Evolutionary conservation across 768 basidiomycete species (phyloP).

Genomic region (Peribolospora kevripleyi): DNA sequence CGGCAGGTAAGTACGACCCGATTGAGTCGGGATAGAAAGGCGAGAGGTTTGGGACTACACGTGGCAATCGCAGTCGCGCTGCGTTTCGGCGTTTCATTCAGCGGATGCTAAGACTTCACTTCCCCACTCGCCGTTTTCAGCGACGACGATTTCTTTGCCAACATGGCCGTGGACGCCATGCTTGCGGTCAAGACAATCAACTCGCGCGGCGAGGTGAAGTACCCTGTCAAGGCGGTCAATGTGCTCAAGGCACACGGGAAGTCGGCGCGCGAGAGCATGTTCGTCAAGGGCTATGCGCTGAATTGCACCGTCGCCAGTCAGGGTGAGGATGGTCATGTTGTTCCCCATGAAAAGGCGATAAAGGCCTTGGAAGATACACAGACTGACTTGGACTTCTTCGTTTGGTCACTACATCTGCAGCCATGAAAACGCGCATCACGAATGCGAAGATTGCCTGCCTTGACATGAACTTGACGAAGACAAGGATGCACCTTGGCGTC

Average conservation of each 20-base stretch:
- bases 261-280: constrained; percentile 81
- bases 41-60: not conserved
- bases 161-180: constrained; percentile 98
- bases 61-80: not conserved
- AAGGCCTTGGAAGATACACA: not conserved
- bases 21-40: constrained; percentile 17
- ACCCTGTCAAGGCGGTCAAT: constrained; percentile 97
- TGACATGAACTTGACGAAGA: constrained; percentile 89
- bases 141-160: constrained; percentile 91
- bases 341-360: not conserved
- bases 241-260: constrained; percentile 91
- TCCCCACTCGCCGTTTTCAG: constrained; percentile 24
- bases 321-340: constrained; percentile 30
- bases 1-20: constrained; percentile 36
- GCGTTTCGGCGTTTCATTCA: constrained; percentile 2
- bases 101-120: not conserved
- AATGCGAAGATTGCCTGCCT: constrained; percentile 95
- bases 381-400: not conserved
- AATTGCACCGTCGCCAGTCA: constrained; percentile 98
- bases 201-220: constrained; percentile 81
- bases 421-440: constrained; percentile 85
- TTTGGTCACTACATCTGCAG: constrained; percentile 22
- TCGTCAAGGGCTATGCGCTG: constrained; percentile 84
- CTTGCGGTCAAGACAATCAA: constrained; percentile 87
- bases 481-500: constrained; percentile 90